A percentile compares a stretch with the other conserved stretches of the same genome.
phyloP scores from a whole-genome alignment of 208 protist genomes.

The Kentomonas sorsogonicus region DNA sequence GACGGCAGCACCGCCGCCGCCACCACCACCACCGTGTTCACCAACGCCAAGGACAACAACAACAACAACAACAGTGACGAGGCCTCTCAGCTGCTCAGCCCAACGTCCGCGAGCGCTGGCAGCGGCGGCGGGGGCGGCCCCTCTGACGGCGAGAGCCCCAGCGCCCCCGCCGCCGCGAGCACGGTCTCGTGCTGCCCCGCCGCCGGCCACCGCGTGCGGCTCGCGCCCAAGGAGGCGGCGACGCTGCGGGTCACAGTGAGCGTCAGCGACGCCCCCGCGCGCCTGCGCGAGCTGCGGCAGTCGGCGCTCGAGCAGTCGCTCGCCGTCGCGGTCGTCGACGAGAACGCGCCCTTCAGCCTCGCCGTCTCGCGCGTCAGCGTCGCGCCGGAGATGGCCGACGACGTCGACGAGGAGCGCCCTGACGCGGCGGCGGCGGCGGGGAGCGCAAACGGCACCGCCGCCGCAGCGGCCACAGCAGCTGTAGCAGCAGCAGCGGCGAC shows the following conservation, averaged over 20 bases:
- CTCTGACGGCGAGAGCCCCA: too few species aligned
- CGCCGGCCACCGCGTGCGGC: background rate
- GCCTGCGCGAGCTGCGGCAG: slow-evolving; percentile 16
- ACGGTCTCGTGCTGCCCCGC: too few species aligned
- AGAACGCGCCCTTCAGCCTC: slow-evolving; percentile 62
- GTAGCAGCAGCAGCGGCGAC: background rate
- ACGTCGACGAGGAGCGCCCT: slow-evolving; percentile 10
- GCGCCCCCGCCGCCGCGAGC: too few species aligned
- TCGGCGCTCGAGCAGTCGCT: slow-evolving; percentile 63
- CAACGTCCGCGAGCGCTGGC: too few species aligned
- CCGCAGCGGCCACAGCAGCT: background rate
- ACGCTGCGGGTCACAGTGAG: slow-evolving; percentile 1
- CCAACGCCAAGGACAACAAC: slow-evolving; percentile 7
- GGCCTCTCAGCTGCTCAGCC: background rate
- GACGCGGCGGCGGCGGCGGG: too few species aligned
- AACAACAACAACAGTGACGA: background rate
- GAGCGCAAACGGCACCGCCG: too few species aligned
- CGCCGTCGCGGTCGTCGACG: slow-evolving; percentile 61
- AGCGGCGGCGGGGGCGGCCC: too few species aligned
- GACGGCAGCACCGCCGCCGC: slow-evolving; percentile 11
- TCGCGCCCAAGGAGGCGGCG: background rate
- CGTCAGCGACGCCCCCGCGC: background rate
- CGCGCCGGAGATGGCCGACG: slow-evolving; percentile 20
- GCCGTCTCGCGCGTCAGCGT: slow-evolving; percentile 51
- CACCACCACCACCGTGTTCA: slow-evolving; percentile 6